A percentile compares a stretch with the other conserved stretches of the same genome.
phyloP scores from a whole-genome alignment of 495 filamentous ascomycete species.

The Neurospora sp. region DNA sequence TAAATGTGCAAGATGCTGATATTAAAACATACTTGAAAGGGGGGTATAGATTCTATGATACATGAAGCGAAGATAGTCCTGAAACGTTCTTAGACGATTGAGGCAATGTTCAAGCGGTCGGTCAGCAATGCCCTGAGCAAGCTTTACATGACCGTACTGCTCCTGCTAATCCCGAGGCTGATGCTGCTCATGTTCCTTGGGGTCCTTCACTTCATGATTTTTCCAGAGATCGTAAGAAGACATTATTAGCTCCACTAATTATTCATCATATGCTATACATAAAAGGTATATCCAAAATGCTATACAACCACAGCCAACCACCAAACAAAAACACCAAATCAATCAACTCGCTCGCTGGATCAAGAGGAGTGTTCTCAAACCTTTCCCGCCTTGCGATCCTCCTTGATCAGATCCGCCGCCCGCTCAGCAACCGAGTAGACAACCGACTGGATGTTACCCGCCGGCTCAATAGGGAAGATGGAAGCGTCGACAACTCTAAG shows the following conservation, averaged over 20 bases:
- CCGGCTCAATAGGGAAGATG: conserved; percentile 39
- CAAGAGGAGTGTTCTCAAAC: not conserved
- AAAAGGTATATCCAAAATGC: not conserved
- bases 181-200: not conserved
- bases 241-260: not conserved
- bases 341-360: not conserved
- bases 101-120: not conserved
- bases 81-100: not conserved
- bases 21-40: not conserved
- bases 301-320: not conserved
- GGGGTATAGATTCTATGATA: not conserved
- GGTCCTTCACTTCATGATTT: not conserved
- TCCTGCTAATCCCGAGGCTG: not conserved
- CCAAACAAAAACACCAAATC: not conserved
- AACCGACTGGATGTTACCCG: conserved; percentile 38
- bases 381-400: conserved; percentile 6
- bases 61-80: not conserved
- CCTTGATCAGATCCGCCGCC: conserved; percentile 46
- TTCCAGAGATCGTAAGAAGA: not conserved
- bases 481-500: conserved; percentile 47
- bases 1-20: not conserved
- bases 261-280: not conserved
- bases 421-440: conserved; percentile 49
- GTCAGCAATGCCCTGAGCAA: not conserved
- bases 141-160: not conserved